Conservation (phyloP, 768 basidiomycete species). For the Agaricus blazei region DNA sequence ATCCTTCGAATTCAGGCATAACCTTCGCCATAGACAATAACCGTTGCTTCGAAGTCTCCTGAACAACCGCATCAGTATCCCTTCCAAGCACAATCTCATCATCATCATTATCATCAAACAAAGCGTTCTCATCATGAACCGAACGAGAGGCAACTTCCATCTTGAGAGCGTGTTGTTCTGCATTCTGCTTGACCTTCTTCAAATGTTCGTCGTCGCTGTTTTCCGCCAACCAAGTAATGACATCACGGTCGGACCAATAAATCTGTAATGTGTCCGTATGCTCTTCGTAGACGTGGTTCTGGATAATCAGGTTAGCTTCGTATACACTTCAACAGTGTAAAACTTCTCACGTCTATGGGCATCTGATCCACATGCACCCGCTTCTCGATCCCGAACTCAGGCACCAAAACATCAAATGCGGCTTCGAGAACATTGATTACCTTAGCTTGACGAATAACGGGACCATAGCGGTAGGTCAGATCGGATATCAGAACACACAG, state of each 20-base stretch:
- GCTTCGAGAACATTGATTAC: conserved; percentile 96
- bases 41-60: conserved; percentile 75
- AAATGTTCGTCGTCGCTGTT: conserved; percentile 95
- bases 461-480: conserved; percentile 90
- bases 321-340: neutral
- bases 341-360: conserved; percentile 81
- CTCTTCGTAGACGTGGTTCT: conserved; percentile 97
- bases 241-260: conserved; percentile 94
- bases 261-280: conserved; percentile 89
- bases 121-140: conserved; percentile 79
- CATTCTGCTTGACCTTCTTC: conserved; percentile 89
- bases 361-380: conserved; percentile 98
- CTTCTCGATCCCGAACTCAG: conserved; percentile 99
- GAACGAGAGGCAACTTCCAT: conserved; percentile 88
- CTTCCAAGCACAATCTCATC: conserved; percentile 81
- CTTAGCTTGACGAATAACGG: conserved; percentile 91
- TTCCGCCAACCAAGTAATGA: conserved; percentile 92
- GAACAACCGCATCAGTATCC: conserved; percentile 24
- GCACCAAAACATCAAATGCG: conserved; percentile 93
- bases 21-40: conserved; percentile 70
- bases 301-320: neutral
- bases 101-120: conserved; percentile 81
- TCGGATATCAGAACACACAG: conserved; percentile 93
- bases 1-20: conserved; percentile 78
- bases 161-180: conserved; percentile 85